Evolutionary conservation across 2,329 filamentous ascomycete species (phyloP), one percentile per base, ranked within the genome.

Genomic region (Escovopsis sp.): DNA sequence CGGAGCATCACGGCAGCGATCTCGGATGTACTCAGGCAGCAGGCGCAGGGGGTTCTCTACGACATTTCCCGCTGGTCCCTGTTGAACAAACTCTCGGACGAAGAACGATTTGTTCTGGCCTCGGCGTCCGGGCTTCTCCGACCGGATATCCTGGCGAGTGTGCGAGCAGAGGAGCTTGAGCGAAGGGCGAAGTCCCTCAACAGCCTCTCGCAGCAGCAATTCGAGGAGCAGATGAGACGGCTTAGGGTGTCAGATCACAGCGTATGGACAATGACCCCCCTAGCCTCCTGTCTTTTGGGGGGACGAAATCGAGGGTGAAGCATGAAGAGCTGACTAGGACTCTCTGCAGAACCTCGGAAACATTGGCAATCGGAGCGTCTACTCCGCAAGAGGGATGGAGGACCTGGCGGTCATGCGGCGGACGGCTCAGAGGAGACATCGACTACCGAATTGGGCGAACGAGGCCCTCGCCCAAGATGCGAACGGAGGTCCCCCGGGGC

Each of bases 11-110:
- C 54, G 10, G 37, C 42, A 11, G 48, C 42, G 4, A 53, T 64
- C 34, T 44, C 57, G 32, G 31, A 44, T 9, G 40, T 50, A 24
- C 56, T 55, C 15, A 50, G 50, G 31, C 41, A 51, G 12, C 47
- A 48, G 24, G 41, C 45, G 2, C 44, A 41, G 16, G 61, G 59
- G 2, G 53, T 59, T 39, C 41, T 62, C 5, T 52, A 50, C 2
- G 58, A 65, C 41, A 50, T 51, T n/a, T 44, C 48, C 7, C 62
- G 57, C 24, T 65, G 62, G 62, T 55, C 51, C n/a, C 43, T 50
- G 9, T 51, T 65, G 1, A 38, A 47, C 14, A 47, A 48, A 11
- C 40, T 61, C 8, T 45, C 57, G 5, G 42, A 38, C 1, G 43
- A 56, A 9, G 44, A 55, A 5, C 53, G 55, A 13, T 59, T 66